Evolutionary conservation across 1,284 basidiomycete genomes (phyloP).

Genomic region (Cutaneotrichosporon mucoides): DNA sequence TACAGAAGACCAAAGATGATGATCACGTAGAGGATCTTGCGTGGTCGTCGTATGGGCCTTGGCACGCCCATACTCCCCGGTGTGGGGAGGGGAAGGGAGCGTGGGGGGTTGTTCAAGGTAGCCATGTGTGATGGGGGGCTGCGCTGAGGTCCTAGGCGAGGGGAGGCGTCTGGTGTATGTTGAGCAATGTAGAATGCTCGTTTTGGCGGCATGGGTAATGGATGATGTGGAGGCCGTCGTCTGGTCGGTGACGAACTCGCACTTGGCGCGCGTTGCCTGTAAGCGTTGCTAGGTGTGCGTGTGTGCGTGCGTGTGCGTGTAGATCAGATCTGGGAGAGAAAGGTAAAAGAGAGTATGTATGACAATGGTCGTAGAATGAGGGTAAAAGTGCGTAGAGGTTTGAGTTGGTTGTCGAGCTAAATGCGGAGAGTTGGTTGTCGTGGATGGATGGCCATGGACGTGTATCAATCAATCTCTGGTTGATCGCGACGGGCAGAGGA

Average conservation of each 20-base stretch:
- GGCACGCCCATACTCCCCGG: constrained; percentile 21
- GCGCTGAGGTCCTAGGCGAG: constrained; percentile 9
- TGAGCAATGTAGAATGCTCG: constrained; percentile 22
- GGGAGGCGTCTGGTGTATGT: constrained; percentile 19
- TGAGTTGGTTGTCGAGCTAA: no score
- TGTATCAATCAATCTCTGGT: no score
- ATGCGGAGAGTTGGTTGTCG: no score
- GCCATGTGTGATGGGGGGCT: constrained; percentile 28
- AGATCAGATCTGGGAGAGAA: no score
- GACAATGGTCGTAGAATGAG: no score
- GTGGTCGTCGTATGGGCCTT: constrained; percentile 38
- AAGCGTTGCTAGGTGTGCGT: no score
- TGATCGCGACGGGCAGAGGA: no score
- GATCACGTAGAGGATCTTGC: constrained; percentile 45
- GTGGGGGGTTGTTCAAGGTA: constrained; percentile 8
- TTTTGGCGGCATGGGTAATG: constrained; percentile 16
- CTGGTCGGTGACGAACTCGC: neutral
- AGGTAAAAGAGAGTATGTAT: no score
- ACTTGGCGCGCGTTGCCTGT: neutral
- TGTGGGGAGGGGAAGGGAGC: neutral
- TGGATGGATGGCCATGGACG: no score
- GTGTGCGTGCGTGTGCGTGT: no score
- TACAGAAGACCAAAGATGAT: constrained; percentile 44
- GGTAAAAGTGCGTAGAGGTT: no score
- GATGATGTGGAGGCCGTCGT: neutral